phyloP scores from a whole-genome alignment of 768 basidiomycete genomes.

The Termitomyces sp. region DNA sequence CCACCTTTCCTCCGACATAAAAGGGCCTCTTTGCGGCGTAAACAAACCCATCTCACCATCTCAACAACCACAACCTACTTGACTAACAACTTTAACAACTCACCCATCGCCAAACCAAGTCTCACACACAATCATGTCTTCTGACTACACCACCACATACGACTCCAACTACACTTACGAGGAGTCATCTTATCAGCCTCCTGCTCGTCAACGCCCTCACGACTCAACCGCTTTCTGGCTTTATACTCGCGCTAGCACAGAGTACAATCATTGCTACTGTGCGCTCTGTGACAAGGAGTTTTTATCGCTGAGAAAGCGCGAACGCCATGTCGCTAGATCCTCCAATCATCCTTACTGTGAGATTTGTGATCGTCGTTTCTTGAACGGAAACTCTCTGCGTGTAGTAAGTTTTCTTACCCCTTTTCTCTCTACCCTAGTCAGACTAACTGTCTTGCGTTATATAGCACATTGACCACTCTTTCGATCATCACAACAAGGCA shows the following conservation, averaged over 20 bases:
- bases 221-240: background rate
- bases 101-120: background rate
- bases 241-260: background rate
- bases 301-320: background rate
- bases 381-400: constrained; percentile 4
- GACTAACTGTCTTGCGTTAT: background rate
- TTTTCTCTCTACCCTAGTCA: background rate
- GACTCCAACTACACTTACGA: background rate
- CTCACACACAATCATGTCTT: background rate
- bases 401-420: background rate
- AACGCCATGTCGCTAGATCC: constrained; percentile 4
- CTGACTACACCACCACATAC: background rate
- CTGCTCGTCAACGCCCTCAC: background rate
- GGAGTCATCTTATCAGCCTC: background rate
- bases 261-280: constrained; percentile 1
- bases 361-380: constrained; percentile 1
- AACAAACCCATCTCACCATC: background rate
- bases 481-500: background rate
- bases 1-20: constrained; percentile 5
- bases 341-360: background rate
- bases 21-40: background rate
- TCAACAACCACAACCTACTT: background rate
- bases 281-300: constrained; percentile 1
- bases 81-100: background rate
- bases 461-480: background rate